A percentile compares a stretch with the other conserved stretches of the same genome.
Conservation (phyloP, 176 grass and related monocot species). For the Avena eriantha region DNA sequence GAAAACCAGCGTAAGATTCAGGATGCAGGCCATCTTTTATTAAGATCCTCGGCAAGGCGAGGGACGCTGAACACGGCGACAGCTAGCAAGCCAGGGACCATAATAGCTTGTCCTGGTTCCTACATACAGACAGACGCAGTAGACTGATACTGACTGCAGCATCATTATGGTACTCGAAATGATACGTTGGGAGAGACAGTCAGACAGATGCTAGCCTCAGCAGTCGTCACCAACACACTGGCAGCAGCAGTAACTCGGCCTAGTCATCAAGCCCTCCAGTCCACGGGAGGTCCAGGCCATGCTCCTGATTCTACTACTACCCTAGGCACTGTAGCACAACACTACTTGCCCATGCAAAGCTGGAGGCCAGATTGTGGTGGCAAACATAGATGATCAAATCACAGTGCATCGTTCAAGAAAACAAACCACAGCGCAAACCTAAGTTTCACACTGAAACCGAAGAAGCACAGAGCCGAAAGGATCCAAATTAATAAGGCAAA, state of each 20-base stretch:
- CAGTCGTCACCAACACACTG: slow-evolving; percentile 16
- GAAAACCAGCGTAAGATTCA: background rate
- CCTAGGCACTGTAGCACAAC: slow-evolving; percentile 26
- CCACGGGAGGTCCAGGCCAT: slow-evolving; percentile 11
- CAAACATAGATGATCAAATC: background rate
- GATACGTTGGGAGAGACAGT: slow-evolving; percentile 34
- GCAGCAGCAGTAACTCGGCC: slow-evolving; percentile 26
- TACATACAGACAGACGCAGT: slow-evolving; percentile 17
- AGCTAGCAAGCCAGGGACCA: slow-evolving; percentile 37
- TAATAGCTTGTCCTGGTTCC: slow-evolving; percentile 37
- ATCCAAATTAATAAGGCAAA: background rate
- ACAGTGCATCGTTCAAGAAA: background rate
- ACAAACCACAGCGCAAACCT: slow-evolving; percentile 9
- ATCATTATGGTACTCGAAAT: slow-evolving; percentile 45
- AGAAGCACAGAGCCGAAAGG: background rate
- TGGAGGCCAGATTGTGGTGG: background rate
- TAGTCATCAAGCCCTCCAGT: slow-evolving; percentile 6
- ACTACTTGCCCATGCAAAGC: slow-evolving; percentile 21
- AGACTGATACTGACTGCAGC: slow-evolving; percentile 25
- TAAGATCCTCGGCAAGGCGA: slow-evolving; percentile 18
- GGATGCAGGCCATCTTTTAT: background rate
- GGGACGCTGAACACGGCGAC: background rate
- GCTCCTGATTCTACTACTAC: slow-evolving; percentile 27
- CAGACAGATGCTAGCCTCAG: slow-evolving; percentile 11
- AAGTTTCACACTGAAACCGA: slow-evolving; percentile 4